Evolutionary conservation across 2,329 filamentous ascomycete genomes (phyloP).

Genomic region (Aspergillus sp.): DNA sequence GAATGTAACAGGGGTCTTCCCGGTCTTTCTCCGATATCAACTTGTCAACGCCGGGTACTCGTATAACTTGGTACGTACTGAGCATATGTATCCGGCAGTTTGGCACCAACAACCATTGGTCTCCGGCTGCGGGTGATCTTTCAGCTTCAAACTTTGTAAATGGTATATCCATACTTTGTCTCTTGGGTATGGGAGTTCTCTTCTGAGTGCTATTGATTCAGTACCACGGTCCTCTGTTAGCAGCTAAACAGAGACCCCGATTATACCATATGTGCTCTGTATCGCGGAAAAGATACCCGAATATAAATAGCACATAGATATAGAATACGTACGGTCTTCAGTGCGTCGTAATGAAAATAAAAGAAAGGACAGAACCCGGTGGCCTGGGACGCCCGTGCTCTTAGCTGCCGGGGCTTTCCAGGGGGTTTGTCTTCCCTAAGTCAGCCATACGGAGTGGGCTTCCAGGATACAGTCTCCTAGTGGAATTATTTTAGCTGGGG

Average conservation of each 20-base stretch:
- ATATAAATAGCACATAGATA: neutral
- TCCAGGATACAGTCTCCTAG: no score
- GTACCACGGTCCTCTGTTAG: no score
- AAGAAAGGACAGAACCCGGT: slow-evolving; percentile 1
- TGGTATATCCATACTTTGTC: neutral
- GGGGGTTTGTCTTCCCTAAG: neutral
- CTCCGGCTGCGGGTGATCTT: slow-evolving; percentile 6
- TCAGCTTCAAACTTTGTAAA: slow-evolving; percentile 3
- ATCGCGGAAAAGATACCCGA: no score
- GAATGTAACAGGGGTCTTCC: neutral
- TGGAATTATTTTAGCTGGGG: no score
- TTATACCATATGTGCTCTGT: no score
- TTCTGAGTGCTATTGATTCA: no score
- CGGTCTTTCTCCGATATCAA: neutral
- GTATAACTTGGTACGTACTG: neutral
- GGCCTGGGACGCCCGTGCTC: slow-evolving; percentile 17
- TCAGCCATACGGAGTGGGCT: neutral
- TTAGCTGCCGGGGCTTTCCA: slow-evolving; percentile 3
- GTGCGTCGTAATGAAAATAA: neutral
- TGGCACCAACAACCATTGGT: slow-evolving; percentile 25
- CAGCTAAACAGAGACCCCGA: no score
- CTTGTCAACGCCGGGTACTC: neutral
- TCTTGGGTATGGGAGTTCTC: no score
- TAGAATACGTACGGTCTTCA: neutral
- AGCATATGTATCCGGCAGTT: slow-evolving; percentile 18